phyloP scores from a whole-genome alignment of 805 yeast species.

The Teunomyces kruisii region DNA sequence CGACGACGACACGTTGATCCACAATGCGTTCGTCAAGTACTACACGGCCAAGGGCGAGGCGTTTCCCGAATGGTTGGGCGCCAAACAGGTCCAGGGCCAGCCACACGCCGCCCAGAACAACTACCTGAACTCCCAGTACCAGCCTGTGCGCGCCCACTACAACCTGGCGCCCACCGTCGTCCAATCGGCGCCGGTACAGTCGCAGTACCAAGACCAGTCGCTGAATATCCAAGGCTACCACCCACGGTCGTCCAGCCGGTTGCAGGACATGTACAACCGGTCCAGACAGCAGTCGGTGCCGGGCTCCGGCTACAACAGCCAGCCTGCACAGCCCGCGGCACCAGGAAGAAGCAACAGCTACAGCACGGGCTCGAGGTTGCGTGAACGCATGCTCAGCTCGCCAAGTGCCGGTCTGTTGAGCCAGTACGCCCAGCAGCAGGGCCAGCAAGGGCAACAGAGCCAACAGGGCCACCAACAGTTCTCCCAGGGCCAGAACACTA shows the following conservation, averaged over 20 bases:
- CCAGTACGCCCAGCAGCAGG: background rate
- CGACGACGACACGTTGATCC: conserved; percentile 41
- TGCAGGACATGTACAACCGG: conserved; percentile 41
- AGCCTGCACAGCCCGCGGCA: conserved; percentile 15
- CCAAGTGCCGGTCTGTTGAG: background rate
- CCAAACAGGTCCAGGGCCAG: conserved; percentile 10
- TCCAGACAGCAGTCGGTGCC: conserved; percentile 39
- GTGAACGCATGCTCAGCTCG: conserved; percentile 27
- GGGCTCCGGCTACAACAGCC: conserved; percentile 29
- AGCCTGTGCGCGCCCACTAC: conserved; percentile 9
- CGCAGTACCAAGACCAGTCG: conserved; percentile 5
- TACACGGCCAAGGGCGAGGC: conserved; percentile 23
- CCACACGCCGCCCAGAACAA: conserved; percentile 3
- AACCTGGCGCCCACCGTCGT: background rate
- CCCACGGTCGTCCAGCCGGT: conserved; percentile 33
- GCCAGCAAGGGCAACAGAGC: too few species aligned
- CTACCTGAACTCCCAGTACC: conserved; percentile 12
- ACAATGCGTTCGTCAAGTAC: conserved; percentile 42
- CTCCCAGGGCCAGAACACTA: background rate
- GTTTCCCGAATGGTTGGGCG: conserved; percentile 49
- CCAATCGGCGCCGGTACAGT: conserved; percentile 5
- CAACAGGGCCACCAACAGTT: background rate
- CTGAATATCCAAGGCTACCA: conserved; percentile 17
- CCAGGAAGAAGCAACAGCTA: conserved; percentile 25
- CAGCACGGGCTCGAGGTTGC: conserved; percentile 23